Evolutionary conservation across 1,284 basidiomycete genomes (phyloP).

Genomic region (Lignosus rhinocerotis): DNA sequence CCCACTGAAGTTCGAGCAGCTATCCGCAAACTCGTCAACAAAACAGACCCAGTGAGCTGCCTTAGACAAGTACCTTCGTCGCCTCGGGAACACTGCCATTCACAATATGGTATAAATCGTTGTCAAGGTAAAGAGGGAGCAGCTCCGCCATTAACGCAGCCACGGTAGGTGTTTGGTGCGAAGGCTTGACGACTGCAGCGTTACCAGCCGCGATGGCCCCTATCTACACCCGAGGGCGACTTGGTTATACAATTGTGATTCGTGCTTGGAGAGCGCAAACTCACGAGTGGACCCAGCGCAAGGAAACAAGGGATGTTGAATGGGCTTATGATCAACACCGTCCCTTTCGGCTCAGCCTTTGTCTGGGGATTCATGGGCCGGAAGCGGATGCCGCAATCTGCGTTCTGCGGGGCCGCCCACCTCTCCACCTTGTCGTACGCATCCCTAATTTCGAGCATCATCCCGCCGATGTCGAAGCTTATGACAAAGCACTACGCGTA

Average conservation of each 20-base stretch:
- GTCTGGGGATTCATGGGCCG: conserved; percentile 61
- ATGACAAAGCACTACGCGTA: background rate
- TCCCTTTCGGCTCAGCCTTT: conserved; percentile 78
- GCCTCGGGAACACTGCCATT: conserved; percentile 78
- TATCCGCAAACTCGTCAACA: conserved; percentile 25
- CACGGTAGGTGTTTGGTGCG: conserved; percentile 69
- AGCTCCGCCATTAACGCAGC: conserved; percentile 73
- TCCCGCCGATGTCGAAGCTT: conserved; percentile 46
- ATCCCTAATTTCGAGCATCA: conserved; percentile 59
- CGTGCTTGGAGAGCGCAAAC: conserved; percentile 17
- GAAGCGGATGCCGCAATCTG: conserved; percentile 56
- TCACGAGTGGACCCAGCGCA: conserved; percentile 53
- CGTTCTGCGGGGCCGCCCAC: conserved; percentile 76
- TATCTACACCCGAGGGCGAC: conserved; percentile 42
- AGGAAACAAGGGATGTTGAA: conserved; percentile 63
- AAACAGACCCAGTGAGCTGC: background rate
- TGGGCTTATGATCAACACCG: conserved; percentile 65
- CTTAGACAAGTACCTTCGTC: conserved; percentile 49
- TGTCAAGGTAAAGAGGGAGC: conserved; percentile 80
- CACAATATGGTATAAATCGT: conserved; percentile 68
- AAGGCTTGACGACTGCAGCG: conserved; percentile 75
- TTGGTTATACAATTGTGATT: background rate
- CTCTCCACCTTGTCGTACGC: conserved; percentile 69
- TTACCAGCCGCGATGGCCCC: conserved; percentile 84
- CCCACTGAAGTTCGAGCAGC: conserved; percentile 82